Evolutionary conservation across 2,329 filamentous ascomycete species (phyloP), one percentile per base, ranked within the genome.

Genomic region (Xylaria sp.): DNA sequence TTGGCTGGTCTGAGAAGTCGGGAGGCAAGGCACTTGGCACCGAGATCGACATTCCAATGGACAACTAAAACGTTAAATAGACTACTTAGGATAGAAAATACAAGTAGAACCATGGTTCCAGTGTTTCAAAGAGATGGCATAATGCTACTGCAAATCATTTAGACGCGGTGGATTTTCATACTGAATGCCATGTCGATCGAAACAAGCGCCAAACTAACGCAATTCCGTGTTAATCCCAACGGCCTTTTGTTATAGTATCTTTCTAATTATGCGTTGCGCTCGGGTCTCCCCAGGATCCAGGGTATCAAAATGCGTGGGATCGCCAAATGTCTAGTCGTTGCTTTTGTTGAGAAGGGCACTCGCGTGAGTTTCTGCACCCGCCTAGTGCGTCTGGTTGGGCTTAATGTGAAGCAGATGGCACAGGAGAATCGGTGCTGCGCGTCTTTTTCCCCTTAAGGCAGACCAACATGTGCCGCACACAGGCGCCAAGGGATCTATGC

Each of bases 1-100:
- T 52, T 60, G 58, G 58, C 45, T 28, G n/a, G 15, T 50, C 28
- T 39, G 20, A 39, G 28, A 23, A 28, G 28, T 30, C n/a, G 57
- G 2, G 39, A 34, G 6, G 4, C 25, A 34, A 52, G 20, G 20
- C 30, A 39, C 32, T 34, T 23, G 46, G 45, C 46, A 41, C 46
- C 58, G 45, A 30, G 45, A 39, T 52, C 45, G 23, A 20, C 18
- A 20, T 50, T 3, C 23, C 25, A 45, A 43, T 45, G 18, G 10
- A 9, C 30, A 32, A 8, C 18, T 58, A 13, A 9, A 39, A 45
- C 5, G 23, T 58, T 15, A 18, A 39, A 30, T 28, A 28, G 53
- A 23, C n/a, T 9, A 3, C 18, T 13, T 25, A 48, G 6, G 15
- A 9, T 25, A 13, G 9, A 12, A 34, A 12, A 30, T 36, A 7